Evolutionary conservation across 495 filamentous ascomycete species (phyloP).

Genomic region (Aspergillus leporis): DNA sequence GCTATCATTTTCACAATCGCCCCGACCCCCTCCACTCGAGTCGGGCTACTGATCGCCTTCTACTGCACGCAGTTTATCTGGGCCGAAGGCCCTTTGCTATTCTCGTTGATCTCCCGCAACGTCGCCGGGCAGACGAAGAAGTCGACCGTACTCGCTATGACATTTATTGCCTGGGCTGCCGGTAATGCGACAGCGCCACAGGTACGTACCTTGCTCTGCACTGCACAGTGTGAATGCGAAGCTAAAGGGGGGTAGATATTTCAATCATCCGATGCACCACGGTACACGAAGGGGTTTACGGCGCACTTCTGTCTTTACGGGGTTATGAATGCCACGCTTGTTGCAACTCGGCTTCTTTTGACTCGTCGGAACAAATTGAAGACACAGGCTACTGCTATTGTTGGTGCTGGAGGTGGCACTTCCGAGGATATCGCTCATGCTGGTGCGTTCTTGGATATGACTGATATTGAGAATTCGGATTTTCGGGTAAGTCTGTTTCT

Average conservation of each 20-base stretch:
- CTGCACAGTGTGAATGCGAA: too few relatives aligned
- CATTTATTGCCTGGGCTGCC: conserved; percentile 30
- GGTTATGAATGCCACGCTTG: conserved; percentile 15
- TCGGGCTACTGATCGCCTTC: conserved; percentile 26
- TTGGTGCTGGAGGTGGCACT: background rate
- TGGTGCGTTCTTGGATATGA: conserved; percentile 56
- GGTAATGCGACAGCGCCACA: conserved; percentile 39
- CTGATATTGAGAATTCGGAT: conserved; percentile 57
- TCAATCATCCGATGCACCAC: conserved; percentile 25
- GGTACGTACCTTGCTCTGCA: too few relatives aligned
- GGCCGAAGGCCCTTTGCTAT: conserved; percentile 24
- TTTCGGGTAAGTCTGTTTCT: conserved; percentile 51
- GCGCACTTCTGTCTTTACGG: conserved; percentile 25
- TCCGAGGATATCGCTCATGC: conserved; percentile 12
- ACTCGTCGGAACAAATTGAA: conserved; percentile 18
- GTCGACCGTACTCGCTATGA: conserved; percentile 30
- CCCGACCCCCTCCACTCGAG: conserved; percentile 16
- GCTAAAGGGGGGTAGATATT: too few relatives aligned
- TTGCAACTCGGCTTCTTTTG: conserved; percentile 17
- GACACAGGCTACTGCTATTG: too few relatives aligned
- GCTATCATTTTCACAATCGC: conserved; percentile 22
- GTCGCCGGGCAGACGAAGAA: conserved; percentile 66
- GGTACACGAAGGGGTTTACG: conserved; percentile 26
- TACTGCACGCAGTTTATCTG: conserved; percentile 29
- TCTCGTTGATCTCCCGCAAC: conserved; percentile 55